A percentile compares a stretch with the other conserved stretches of the same genome.
Conservation (phyloP, 2,329 filamentous ascomycete genomes). For the Alternaria panax region DNA sequence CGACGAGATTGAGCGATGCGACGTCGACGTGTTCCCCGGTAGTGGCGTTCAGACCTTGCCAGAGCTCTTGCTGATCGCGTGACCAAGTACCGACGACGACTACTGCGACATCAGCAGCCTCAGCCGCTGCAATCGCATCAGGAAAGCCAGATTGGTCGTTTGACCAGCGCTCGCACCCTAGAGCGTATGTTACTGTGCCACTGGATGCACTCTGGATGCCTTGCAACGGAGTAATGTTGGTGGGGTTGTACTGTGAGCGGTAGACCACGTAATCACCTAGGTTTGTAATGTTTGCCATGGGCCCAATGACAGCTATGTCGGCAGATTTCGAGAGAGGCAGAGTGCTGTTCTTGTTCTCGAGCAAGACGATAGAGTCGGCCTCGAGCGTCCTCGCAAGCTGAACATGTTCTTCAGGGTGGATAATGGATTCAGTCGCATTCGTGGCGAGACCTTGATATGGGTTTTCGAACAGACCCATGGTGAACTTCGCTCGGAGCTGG, state of each 20-base stretch:
- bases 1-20: slow-evolving; percentile 69
- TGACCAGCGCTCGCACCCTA: slow-evolving; percentile 78
- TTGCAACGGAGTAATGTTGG: slow-evolving; percentile 73
- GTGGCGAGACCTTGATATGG: slow-evolving; percentile 68
- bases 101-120: slow-evolving; percentile 73
- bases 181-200: slow-evolving; percentile 69
- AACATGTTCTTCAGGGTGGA: slow-evolving; percentile 68
- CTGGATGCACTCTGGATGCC: slow-evolving; percentile 68
- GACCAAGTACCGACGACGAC: slow-evolving; percentile 80
- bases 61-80: slow-evolving; percentile 74
- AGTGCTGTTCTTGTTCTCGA: slow-evolving; percentile 73
- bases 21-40: slow-evolving; percentile 78
- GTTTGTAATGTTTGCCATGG: slow-evolving; percentile 67
- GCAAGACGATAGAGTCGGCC: slow-evolving; percentile 73
- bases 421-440: slow-evolving; percentile 63
- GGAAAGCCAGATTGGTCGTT: slow-evolving; percentile 71
- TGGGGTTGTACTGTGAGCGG: slow-evolving; percentile 62
- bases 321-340: slow-evolving; percentile 72
- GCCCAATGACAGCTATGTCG: slow-evolving; percentile 76
- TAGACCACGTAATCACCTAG: slow-evolving; percentile 79
- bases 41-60: slow-evolving; percentile 74
- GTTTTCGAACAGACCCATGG: slow-evolving; percentile 73
- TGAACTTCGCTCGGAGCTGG: slow-evolving; percentile 72
- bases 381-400: slow-evolving; percentile 70
- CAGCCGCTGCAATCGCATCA: slow-evolving; percentile 70